Evolutionary conservation across 1,139 yeast species (phyloP), one percentile per base, ranked within the genome.

Genomic region (Taiozyma sp.): DNA sequence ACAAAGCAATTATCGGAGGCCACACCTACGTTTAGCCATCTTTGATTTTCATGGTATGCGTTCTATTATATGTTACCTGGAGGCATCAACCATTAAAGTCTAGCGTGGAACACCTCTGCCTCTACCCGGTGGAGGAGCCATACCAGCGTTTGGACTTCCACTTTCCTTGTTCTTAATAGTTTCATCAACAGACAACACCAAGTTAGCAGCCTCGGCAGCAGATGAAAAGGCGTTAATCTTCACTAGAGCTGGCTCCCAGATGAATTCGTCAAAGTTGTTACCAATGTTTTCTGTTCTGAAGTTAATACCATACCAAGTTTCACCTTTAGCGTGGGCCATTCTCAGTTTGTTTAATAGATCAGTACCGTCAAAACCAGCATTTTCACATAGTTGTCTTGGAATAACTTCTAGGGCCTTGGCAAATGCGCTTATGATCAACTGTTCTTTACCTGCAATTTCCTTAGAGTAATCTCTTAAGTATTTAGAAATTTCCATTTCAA

Each of bases 211-310:
- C 69, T 93, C 99, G n/a, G 97, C 86, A 28, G 99, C 99, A 60
- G 95, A 85, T 65, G 83, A 86, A 55, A 95, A 73, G n/a, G 99
- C 97, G 67, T 93, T 95, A 57, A 83, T 80, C 72, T 93, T 93
- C 49, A 93, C 96, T 62, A 93, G 78, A 41, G 97, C 85, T 6
- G 99, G 99, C 69, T 93, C 99, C 99, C 99, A 93, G 54, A 93
- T 95, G 65, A 89, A 93, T 56, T 77, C 81, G 53, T 80, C 83
- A 75, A 90, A 81, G 67, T 90, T 93, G 70, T 93, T 85, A 46
- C 93, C 91, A 55, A 91, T 86, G 44, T 76, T 69, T 66, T 90
- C 99, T 56, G 81, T 79, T 55, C 83, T 88, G 73, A 93, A 91
- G 70, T 93, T 97, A 56, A 93, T 83, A 58, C 99, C 99, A 55